Evolutionary conservation across 331 rosid genomes (phyloP), one percentile per base, ranked within the genome.

Genomic region (Quercus lobata): DNA sequence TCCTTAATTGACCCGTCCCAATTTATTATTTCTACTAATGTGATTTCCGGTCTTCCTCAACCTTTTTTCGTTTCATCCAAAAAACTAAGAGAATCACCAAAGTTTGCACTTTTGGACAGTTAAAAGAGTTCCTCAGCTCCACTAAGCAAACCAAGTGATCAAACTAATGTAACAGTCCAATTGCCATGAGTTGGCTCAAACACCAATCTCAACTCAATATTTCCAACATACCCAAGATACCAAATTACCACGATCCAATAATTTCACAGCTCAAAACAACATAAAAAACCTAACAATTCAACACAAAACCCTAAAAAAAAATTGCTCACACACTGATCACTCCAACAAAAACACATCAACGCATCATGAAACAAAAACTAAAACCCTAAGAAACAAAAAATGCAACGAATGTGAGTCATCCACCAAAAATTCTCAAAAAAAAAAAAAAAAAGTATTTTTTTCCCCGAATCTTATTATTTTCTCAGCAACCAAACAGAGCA

Each of bases 401-500:
- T 57, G 24, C 35, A 60, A 52, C 57, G 17, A 27, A 22, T 21
- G 27, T 3, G 22, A 57, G 24, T 11, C 11, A 30, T 29, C 30
- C 56, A 24, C 54, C 55, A 22, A 62, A 52, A 68, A n/a, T 44
- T 53, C 19, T 57, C 7, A 34, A 74, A 29, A 19, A 58, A 35
- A 1, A 35, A 34, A 5, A 6, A 34, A 79, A 25, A 1, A n/a
- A n/a, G n/a, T 22, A 2, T 27, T 27, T 27, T 27, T 74, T 73
- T 77, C 49, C 61, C 55, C 69, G 73, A 69, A 74, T 21, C 66
- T 70, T 52, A 27, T 32, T 30, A 49, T 53, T 68, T 78, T 81
- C 76, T 49, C 78, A 24, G 44, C 65, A 85, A 57, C 77, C 79
- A 79, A 85, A 63, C 70, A 57, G 19, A 22, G 66, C 79, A 84